Base-by-base conservation (phyloP, 352 stramenopile species). In the Phytopythium kandeliae region DNA sequence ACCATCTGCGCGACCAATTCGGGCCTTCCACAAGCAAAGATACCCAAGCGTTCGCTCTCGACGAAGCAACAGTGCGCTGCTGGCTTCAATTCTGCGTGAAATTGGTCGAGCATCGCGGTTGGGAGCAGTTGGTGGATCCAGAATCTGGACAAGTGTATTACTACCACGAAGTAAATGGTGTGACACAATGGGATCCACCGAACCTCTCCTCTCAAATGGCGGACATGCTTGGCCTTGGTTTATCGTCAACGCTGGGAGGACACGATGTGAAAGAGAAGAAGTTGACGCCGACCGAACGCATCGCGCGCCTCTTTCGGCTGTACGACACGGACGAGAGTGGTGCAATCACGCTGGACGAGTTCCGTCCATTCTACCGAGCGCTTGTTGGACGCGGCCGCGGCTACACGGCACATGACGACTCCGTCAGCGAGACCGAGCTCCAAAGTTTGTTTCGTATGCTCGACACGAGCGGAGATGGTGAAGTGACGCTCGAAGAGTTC, bases 271-370 rank as follows among this genome's bases (percentile, higher is more conserved):
- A 42, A 11, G 49, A 36, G 11, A 50, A 36, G 17, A 63, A 54
- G 24, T 22, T 64, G 3, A 68, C 67, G n/a, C 60, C 31, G 3
- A 67, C 82, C 49, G 75, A 87, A n/a, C 62, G 69, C 13, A 82
- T 91, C 45, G 56, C 67, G 34, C 67, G 74, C 21, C 71, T 89
- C 15, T 91, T 91, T 58, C 67, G 62, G 0, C 76, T 85, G 43
- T 91, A 78, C 44, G 79, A 91, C 58, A 60, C 57, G 2, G 79
- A 91, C 38, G 72, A 86, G 37, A 87, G 77, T 49, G 79, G 77
- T 0, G 65, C 62, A 17, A 82, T 87, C 59, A 74, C 64, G 15
- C 54, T 78, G 5, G 55, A 71, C 25, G 76, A 87, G 44, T 87
- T 87, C 37, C 62, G 68, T 22, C 65, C 57, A 25, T 70, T 87